Percentiles rank a stretch among this genome's conserved stretches.
These are phyloP conservation scores for Stephania japonica DNA, from an alignment of 164 flowering plant genomes.

Conservation along the genomic window DNA sequence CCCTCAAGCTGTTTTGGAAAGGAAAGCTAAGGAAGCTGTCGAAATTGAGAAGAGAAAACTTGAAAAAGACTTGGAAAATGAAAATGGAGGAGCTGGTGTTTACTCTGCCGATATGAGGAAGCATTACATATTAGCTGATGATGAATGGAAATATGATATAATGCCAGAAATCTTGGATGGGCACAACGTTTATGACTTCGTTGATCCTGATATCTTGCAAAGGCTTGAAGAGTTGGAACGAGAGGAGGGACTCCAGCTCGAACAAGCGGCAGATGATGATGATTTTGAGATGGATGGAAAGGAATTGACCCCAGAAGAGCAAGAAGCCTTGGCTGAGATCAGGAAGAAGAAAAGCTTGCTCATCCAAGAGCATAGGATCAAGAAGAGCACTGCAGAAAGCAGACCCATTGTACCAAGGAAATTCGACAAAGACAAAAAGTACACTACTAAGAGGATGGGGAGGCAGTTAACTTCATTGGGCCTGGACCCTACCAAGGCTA, in stretches of 20 bases:
- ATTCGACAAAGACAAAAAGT: conserved; percentile 63
- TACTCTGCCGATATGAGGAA: conserved; percentile 75
- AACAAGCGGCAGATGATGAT: conserved; percentile 42
- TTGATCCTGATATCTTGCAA: conserved; percentile 63
- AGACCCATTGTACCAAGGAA: conserved; percentile 73
- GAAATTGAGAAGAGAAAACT: conserved; percentile 58
- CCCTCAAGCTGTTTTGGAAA: conserved; percentile 73
- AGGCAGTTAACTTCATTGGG: conserved; percentile 69
- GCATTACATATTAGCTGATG: conserved; percentile 60
- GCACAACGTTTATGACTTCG: conserved; percentile 74
- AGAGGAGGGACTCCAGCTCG: conserved; percentile 56
- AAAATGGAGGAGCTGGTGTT: conserved; percentile 88
- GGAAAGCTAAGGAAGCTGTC: conserved; percentile 43
- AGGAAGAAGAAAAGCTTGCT: conserved; percentile 74
- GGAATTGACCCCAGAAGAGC: conserved; percentile 57
- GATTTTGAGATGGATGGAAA: conserved; percentile 64
- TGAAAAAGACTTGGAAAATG: conserved; percentile 77
- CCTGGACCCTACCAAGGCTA: conserved; percentile 61
- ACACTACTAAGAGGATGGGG: conserved; percentile 81
- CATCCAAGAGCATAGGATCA: conserved; percentile 72
- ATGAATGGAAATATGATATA: conserved; percentile 81
- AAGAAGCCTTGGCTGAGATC: conserved; percentile 58
- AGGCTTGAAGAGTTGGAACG: conserved; percentile 79
- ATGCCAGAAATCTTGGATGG: conserved; percentile 93
- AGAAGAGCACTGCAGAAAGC: conserved; percentile 86